Conservation (phyloP, 83 land plant species). For the Larix sibirica region DNA sequence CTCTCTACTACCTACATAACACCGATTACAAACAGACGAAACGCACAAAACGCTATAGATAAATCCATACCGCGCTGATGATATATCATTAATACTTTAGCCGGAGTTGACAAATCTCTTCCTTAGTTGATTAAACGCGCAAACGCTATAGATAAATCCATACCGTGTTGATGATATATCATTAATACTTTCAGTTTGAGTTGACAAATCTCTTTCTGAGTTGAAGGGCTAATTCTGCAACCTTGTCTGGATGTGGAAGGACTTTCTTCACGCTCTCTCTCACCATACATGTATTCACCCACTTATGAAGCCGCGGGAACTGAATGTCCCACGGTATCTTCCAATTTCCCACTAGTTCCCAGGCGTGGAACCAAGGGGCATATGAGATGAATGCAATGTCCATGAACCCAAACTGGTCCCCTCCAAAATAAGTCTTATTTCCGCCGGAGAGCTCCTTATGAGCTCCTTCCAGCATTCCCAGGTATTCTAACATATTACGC, state of each 20-base stretch:
- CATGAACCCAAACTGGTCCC: slow-evolving; percentile 18
- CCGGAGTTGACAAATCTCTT: neutral
- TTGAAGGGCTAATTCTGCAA: neutral
- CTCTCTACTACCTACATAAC: too few species aligned
- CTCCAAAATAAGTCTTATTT: slow-evolving; percentile 20
- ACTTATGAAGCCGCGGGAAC: slow-evolving; percentile 13
- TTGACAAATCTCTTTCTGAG: neutral
- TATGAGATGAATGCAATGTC: slow-evolving; percentile 13
- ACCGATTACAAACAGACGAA: too few species aligned
- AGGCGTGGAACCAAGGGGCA: slow-evolving; percentile 14
- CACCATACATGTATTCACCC: slow-evolving; percentile 22
- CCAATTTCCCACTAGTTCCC: slow-evolving; percentile 1
- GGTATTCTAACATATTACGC: neutral
- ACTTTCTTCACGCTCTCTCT: slow-evolving; percentile 18
- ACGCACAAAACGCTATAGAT: too few species aligned
- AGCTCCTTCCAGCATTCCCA: slow-evolving; percentile 16
- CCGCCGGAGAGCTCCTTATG: neutral
- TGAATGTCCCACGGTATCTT: slow-evolving; percentile 9
- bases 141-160: too few species aligned
- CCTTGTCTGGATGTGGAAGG: slow-evolving; percentile 6
- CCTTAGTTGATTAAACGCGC: neutral
- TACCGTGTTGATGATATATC: neutral
- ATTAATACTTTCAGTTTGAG: neutral
- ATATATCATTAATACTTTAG: neutral
- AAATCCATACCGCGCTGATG: too few species aligned